Evolutionary conservation across 306 rosid genomes (phyloP).

Genomic region (Lathyrus aphaca): DNA sequence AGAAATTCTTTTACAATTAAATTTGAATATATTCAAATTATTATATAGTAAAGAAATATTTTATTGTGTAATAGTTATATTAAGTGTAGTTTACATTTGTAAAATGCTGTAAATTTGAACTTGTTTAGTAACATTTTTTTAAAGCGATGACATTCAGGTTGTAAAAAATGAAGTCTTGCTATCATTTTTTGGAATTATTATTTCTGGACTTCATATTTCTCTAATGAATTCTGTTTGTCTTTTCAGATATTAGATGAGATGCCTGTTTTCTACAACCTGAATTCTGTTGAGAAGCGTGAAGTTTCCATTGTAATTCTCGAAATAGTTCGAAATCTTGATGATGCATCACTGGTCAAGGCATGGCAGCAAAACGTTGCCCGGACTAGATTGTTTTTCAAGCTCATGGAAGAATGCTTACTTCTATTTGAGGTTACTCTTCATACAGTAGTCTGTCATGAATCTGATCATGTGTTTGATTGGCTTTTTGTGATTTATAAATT

Average conservation of each 20-base stretch:
- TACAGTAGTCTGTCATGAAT: constrained; percentile 23
- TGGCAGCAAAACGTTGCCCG: constrained; percentile 98
- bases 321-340: constrained; percentile 97
- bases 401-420: constrained; percentile 89
- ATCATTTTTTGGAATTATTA: constrained; percentile 3
- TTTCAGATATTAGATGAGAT: constrained; percentile 93
- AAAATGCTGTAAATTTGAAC: constrained; percentile 6
- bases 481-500: constrained; percentile 4
- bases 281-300: constrained; percentile 93
- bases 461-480: constrained; percentile 17
- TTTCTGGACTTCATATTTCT: constrained; percentile 27
- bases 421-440: constrained; percentile 82
- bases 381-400: constrained; percentile 96
- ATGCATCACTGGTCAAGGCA: constrained; percentile 85
- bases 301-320: constrained; percentile 80
- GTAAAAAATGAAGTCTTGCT: neutral
- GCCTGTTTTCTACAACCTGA: constrained; percentile 97
- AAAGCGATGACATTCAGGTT: neutral
- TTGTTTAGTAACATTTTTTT: neutral
- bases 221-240: constrained; percentile 35
- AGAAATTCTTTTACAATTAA: constrained; percentile 13
- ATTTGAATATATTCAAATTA: constrained; percentile 6
- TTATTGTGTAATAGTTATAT: neutral
- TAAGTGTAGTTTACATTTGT: constrained; percentile 11
- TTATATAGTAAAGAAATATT: constrained; percentile 4